Evolutionary conservation across 2,329 filamentous ascomycete genomes (phyloP).

Genomic region (Hypoxylon sp.): DNA sequence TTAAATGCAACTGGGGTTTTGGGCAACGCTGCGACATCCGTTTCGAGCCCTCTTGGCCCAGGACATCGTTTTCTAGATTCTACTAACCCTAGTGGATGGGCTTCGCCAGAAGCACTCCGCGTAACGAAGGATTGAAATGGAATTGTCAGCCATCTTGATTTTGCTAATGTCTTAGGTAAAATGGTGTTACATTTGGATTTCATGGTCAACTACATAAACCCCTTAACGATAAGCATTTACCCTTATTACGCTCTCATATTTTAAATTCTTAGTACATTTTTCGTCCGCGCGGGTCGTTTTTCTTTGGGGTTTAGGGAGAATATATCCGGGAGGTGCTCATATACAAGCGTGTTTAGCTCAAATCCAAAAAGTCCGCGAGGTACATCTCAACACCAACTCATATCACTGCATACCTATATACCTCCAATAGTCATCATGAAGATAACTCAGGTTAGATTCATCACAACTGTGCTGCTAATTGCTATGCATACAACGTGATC

Average conservation of each 20-base stretch:
- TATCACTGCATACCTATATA: not conserved
- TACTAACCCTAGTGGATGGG: not conserved
- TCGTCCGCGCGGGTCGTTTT: too few relatives aligned
- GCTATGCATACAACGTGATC: not conserved
- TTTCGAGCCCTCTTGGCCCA: not conserved
- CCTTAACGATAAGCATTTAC: not conserved
- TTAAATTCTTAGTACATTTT: not conserved
- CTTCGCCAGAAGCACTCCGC: not conserved
- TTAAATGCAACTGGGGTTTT: not conserved
- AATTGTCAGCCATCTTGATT: slow-evolving; percentile 19
- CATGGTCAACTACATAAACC: not conserved
- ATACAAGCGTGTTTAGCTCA: too few relatives aligned
- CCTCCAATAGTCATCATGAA: not conserved
- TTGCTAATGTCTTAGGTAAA: slow-evolving; percentile 12
- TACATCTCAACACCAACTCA: not conserved
- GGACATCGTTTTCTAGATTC: not conserved
- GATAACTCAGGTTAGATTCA: not conserved
- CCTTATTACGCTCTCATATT: not conserved
- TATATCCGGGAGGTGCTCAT: too few relatives aligned
- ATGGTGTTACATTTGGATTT: not conserved
- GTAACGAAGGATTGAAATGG: not conserved
- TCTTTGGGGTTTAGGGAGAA: too few relatives aligned
- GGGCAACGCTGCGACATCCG: not conserved
- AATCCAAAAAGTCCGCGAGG: too few relatives aligned
- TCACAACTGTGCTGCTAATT: not conserved